A percentile compares a stretch with the other conserved stretches of the same genome.
phyloP scores from a whole-genome alignment of 2,329 filamentous ascomycete genomes.

The Westerdykella ornata region DNA sequence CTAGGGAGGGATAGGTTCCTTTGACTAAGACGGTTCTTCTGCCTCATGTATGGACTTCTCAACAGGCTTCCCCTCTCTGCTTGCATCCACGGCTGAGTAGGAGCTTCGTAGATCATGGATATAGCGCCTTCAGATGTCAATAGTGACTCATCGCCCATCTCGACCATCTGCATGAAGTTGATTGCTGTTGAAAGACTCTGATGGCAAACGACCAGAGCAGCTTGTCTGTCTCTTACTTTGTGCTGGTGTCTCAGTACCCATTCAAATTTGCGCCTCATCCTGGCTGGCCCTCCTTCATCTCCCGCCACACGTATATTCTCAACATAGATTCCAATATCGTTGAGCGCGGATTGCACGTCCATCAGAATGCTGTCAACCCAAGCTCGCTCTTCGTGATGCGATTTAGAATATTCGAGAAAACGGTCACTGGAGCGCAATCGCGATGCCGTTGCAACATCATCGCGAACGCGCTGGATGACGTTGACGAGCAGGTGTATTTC shows the following conservation, averaged over 20 bases:
- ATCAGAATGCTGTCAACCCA: conserved; percentile 22
- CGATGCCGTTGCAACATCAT: conserved; percentile 22
- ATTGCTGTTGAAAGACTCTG: conserved; percentile 23
- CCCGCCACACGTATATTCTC: conserved; percentile 17
- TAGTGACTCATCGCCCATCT: conserved; percentile 14
- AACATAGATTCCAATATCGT: conserved; percentile 27
- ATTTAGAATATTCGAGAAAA: conserved; percentile 17
- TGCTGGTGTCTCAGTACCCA: conserved; percentile 27
- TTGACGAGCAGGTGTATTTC: conserved; percentile 20
- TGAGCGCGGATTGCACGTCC: conserved; percentile 20
- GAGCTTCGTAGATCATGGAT: conserved; percentile 16
- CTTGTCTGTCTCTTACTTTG: conserved; percentile 16
- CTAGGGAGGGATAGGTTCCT: conserved; percentile 20
- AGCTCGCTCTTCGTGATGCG: conserved; percentile 16
- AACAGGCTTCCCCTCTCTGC: conserved; percentile 8
- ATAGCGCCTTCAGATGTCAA: neutral
- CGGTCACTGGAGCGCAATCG: conserved; percentile 19
- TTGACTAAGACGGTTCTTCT: conserved; percentile 15
- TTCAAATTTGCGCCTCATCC: conserved; percentile 24
- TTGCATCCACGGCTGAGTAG: conserved; percentile 17
- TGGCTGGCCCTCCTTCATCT: conserved; percentile 16
- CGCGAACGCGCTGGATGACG: conserved; percentile 22
- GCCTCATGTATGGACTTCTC: conserved; percentile 21
- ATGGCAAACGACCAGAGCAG: conserved; percentile 19
- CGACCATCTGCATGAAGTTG: conserved; percentile 22